A percentile compares a stretch with the other conserved stretches of the same genome.
These are phyloP conservation scores for Delphinella strobiligena DNA, from an alignment of 2,329 filamentous ascomycete species.

Conservation along the genomic window DNA sequence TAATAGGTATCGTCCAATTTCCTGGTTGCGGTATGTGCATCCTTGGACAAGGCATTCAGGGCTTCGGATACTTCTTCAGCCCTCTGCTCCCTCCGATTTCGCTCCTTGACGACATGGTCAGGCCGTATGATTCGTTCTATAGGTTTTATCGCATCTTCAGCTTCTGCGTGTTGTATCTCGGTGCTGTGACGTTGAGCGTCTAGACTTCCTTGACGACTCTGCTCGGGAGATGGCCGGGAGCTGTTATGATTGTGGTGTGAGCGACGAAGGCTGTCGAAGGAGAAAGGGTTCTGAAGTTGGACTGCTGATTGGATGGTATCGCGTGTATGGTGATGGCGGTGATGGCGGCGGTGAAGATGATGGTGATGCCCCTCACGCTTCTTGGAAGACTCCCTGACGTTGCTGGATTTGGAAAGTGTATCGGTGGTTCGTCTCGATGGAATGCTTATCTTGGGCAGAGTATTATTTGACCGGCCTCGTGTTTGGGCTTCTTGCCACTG, in stretches of 20 bases:
- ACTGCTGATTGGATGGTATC: conserved; percentile 33
- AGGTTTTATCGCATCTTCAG: conserved; percentile 5
- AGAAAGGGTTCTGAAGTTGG: conserved; percentile 31
- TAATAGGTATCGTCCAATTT: conserved; percentile 66
- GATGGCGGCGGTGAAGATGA: conserved; percentile 1
- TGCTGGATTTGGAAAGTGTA: not conserved
- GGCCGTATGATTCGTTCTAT: conserved; percentile 15
- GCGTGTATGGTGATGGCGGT: conserved; percentile 7
- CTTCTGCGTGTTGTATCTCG: not conserved
- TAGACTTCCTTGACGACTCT: too few relatives aligned
- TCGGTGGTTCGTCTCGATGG: not conserved
- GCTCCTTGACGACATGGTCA: conserved; percentile 27
- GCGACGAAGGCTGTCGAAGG: conserved; percentile 30
- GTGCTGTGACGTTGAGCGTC: too few relatives aligned
- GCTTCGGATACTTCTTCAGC: conserved; percentile 26
- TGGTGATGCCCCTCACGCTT: too few relatives aligned
- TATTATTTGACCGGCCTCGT: too few relatives aligned
- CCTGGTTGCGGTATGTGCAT: conserved; percentile 51
- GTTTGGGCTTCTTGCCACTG: too few relatives aligned
- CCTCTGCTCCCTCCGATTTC: conserved; percentile 26
- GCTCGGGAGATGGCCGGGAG: not conserved
- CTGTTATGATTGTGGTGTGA: conserved; percentile 17
- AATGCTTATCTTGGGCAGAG: too few relatives aligned
- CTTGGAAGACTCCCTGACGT: too few relatives aligned
- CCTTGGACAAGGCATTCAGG: conserved; percentile 38